Evolutionary conservation across 257 asterid genomes (phyloP), one percentile per base, ranked within the genome.

Genomic region (Gardenia jasminoides): DNA sequence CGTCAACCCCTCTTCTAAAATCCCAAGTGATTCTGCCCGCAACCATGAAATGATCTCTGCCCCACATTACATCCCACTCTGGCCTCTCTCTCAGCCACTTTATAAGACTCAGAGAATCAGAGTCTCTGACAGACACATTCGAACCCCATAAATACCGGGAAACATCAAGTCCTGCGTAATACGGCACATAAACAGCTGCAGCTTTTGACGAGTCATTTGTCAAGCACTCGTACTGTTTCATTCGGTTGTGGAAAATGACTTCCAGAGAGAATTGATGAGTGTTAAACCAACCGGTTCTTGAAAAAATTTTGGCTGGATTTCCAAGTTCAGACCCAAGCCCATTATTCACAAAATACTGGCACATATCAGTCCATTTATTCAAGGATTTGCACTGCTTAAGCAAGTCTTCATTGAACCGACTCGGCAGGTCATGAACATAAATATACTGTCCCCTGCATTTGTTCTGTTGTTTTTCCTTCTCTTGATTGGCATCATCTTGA

Each of bases 1-100:
- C 83, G 0, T 85, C 90, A 33, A 65, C 70, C 2, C 78, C 76
- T 78, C 99, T 75, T 26, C 96, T 82, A 24, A 92, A 87, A 81
- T 95, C 99, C 98, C 98, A 95, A 4, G 96, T 88, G 10, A 93
- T 93, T 61, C 98, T 76, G 0, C 99, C 99, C 0, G 89, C 80
- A 0, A 93, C 92, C 77, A 90, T 19, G 83, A 95, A 95, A 78
- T 95, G 99, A 62, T 95, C 99, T 72, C 80, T 78, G 0, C 99
- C 98, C 28, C 85, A 85, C 97, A 91, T 88, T 3, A 2, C 31
- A 0, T 48, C 24, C 99, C 99, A 94, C 76, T 89, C 92, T 0
- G 92, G 92, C n/a, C 56, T 87, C 10, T 33, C 76, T 20, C 79
- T 84, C 3, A 95, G 86, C 87, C 89, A 80, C 68, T 76, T 78